phyloP scores from a whole-genome alignment of 1,284 basidiomycete genomes.

The Trametes pubescens region DNA sequence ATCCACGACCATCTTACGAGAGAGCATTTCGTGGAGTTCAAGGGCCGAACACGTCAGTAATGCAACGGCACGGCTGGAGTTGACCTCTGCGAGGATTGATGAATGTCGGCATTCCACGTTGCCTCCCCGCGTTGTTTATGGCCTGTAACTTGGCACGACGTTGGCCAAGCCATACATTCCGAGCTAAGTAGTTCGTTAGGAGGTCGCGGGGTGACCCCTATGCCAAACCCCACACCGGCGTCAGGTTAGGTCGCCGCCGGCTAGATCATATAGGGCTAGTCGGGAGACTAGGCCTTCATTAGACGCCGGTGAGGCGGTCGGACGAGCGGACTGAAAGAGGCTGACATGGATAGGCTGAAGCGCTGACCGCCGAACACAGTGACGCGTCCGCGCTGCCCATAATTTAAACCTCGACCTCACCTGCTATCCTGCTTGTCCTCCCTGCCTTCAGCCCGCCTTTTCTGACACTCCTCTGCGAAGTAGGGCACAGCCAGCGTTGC shows the following conservation, averaged over 20 bases:
- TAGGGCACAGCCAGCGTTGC: background rate
- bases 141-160: background rate
- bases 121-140: background rate
- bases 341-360: background rate
- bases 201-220: constrained; percentile 3
- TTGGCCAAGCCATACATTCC: background rate
- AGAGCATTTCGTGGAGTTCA: too few species aligned
- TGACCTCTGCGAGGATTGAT: too few species aligned
- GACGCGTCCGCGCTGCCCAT: background rate
- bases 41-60: too few species aligned
- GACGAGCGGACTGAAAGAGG: background rate
- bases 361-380: background rate
- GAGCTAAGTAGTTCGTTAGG: background rate
- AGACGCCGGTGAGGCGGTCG: background rate
- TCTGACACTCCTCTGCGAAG: background rate
- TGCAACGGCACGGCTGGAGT: too few species aligned
- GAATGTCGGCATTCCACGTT: too few species aligned
- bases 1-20: too few species aligned
- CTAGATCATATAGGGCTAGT: background rate
- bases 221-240: constrained; percentile 8
- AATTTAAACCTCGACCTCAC: background rate
- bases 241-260: constrained; percentile 4
- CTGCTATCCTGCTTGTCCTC: background rate
- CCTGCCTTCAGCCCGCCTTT: background rate
- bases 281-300: background rate